Evolutionary conservation across 2,329 filamentous ascomycete genomes (phyloP).

Genomic region (Hymenotorrendiella dingleyae): DNA sequence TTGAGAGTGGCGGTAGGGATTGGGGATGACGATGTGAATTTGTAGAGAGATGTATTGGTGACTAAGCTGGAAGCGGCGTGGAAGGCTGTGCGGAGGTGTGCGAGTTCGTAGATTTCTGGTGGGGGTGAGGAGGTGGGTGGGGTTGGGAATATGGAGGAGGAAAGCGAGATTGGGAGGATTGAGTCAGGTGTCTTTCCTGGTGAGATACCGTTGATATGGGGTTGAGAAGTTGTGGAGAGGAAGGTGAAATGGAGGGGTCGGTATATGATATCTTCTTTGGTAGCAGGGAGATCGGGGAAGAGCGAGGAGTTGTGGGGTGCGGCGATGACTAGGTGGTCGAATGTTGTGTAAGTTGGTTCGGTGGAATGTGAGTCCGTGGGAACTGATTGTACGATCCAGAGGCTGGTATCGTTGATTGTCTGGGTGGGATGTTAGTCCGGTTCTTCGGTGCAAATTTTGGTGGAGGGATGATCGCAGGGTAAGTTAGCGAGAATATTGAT

Average conservation of each 20-base stretch:
- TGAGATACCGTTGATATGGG: not conserved
- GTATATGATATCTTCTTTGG: slow-evolving; percentile 7
- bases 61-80: not conserved
- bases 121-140: not conserved
- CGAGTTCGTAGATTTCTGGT: slow-evolving; percentile 10
- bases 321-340: slow-evolving; percentile 14
- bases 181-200: slow-evolving; percentile 1
- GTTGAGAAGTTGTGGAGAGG: slow-evolving; percentile 1
- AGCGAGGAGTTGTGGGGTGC: slow-evolving; percentile 7
- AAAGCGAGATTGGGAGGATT: slow-evolving; percentile 3
- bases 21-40: slow-evolving; percentile 6
- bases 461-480: no score
- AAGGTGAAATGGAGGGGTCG: slow-evolving; percentile 8
- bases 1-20: not conserved
- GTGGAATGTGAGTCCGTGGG: no score
- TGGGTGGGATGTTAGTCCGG: no score
- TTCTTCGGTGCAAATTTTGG: no score
- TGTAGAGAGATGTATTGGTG: slow-evolving; percentile 7
- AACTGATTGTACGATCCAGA: no score
- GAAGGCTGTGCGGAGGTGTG: slow-evolving; percentile 8
- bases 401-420: no score
- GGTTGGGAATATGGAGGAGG: no score
- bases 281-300: not conserved
- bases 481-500: no score
- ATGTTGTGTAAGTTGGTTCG: not conserved